These are phyloP conservation scores for Cytospora leucostoma DNA, from an alignment of 2,329 filamentous ascomycete species.

Conservation along the genomic window DNA sequence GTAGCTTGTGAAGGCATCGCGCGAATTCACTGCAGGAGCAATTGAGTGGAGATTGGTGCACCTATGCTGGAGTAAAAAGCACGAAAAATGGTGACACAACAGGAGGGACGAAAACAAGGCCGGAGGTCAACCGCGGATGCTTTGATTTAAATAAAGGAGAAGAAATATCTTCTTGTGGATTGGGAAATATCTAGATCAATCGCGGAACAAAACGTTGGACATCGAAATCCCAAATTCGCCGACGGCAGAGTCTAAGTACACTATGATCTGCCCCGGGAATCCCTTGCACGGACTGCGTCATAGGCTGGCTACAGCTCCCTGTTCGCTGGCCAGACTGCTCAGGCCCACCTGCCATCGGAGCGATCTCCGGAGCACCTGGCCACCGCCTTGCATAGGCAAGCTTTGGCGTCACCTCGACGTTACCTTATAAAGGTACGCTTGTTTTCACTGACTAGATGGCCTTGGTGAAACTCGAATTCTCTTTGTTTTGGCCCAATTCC, in stretches of 20 bases:
- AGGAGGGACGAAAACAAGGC: background rate
- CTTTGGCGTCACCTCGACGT: no score
- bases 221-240: background rate
- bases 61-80: background rate
- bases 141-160: background rate
- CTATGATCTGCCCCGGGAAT: background rate
- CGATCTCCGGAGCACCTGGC: background rate
- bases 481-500: no score
- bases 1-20: constrained; percentile 27
- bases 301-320: background rate
- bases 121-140: background rate
- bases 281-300: constrained; percentile 13
- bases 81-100: constrained; percentile 1
- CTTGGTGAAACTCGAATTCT: no score
- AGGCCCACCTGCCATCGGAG: constrained; percentile 1
- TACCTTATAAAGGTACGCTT: no score
- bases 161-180: background rate
- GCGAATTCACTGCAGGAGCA: constrained; percentile 7
- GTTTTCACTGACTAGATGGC: no score
- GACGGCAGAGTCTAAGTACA: background rate
- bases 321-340: background rate
- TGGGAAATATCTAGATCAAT: background rate
- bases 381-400: background rate
- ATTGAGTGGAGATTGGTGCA: background rate
- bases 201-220: background rate